phyloP scores from a whole-genome alignment of 2,329 filamentous ascomycete species.

The Colletotrichum higginsianum region DNA sequence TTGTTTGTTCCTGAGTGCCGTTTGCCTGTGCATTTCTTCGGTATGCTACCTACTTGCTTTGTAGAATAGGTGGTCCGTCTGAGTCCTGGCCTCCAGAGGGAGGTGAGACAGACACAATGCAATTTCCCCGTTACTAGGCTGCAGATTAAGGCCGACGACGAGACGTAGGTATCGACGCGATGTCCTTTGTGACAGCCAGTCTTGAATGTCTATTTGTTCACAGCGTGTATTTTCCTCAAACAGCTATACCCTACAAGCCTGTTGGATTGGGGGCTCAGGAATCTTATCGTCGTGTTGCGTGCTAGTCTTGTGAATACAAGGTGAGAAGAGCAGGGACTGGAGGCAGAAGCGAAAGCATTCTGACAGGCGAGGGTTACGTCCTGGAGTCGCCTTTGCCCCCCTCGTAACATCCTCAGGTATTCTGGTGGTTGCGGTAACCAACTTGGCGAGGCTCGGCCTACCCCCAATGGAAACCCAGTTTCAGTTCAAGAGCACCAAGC shows the following conservation, averaged over 20 bases:
- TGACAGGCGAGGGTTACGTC: constrained; percentile 40
- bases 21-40: no score
- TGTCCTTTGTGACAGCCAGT: background rate
- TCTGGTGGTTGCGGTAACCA: constrained; percentile 48
- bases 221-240: background rate
- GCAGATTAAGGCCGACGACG: background rate
- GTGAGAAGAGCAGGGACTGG: background rate
- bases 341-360: constrained; percentile 39
- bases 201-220: background rate
- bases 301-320: background rate
- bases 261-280: background rate
- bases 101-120: no score
- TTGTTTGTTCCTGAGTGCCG: no score
- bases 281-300: background rate
- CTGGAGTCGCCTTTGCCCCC: background rate
- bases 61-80: no score
- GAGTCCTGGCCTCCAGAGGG: no score
- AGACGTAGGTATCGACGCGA: background rate
- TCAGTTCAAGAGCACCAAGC: constrained; percentile 44
- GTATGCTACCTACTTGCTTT: no score
- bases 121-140: no score
- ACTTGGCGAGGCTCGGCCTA: constrained; percentile 15
- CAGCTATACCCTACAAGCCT: background rate
- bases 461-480: constrained; percentile 44
- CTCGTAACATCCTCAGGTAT: constrained; percentile 42